Conservation (phyloP, 2,329 filamentous ascomycete species). For the Chaetothyriales sp. region DNA sequence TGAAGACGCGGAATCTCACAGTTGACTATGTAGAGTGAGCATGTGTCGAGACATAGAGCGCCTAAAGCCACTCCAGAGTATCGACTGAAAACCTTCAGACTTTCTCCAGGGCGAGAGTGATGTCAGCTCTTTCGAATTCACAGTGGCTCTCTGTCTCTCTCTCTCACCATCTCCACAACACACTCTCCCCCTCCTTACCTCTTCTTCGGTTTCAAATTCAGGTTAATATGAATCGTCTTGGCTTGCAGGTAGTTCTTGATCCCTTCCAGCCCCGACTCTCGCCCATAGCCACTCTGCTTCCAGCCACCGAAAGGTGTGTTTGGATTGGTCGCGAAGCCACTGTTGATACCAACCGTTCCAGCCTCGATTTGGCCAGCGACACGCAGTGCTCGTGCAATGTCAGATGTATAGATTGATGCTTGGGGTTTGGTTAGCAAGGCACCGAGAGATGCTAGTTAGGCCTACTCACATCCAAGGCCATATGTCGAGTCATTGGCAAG, state of each 20-base stretch:
- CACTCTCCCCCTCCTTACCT: too few species aligned
- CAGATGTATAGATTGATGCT: conserved; percentile 45
- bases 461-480: conserved; percentile 32
- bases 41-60: background rate
- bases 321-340: conserved; percentile 35
- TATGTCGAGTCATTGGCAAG: conserved; percentile 47
- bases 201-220: conserved; percentile 5
- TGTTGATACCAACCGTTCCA: conserved; percentile 60
- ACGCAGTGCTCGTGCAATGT: conserved; percentile 49
- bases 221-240: conserved; percentile 15
- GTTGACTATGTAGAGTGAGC: background rate
- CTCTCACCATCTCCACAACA: too few species aligned
- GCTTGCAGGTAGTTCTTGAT: conserved; percentile 12
- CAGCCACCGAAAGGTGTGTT: conserved; percentile 48
- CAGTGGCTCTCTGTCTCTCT: too few species aligned
- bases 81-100: too few species aligned
- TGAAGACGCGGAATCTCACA: background rate
- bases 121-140: too few species aligned
- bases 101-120: too few species aligned
- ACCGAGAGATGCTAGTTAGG: background rate
- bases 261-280: conserved; percentile 29
- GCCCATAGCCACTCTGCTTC: conserved; percentile 49
- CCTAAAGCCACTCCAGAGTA: too few species aligned
- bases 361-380: conserved; percentile 45
- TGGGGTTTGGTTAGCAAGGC: background rate